phyloP scores from a whole-genome alignment of 768 basidiomycete species.

The Cantharellus anzutake region DNA sequence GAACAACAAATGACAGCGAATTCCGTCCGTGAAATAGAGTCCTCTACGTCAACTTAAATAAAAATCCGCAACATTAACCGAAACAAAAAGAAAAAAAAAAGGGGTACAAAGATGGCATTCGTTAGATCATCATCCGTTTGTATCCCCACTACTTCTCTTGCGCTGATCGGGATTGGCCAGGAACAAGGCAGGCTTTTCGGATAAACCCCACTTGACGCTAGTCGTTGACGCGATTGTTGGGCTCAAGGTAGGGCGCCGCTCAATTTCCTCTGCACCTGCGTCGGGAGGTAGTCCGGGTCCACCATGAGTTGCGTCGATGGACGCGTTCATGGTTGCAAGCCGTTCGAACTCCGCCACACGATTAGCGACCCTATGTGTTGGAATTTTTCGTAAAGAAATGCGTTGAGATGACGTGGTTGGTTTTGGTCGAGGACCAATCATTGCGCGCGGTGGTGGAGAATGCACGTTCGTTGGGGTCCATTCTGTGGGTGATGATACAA shows the following conservation, averaged over 20 bases:
- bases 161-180: constrained; percentile 49
- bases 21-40: not conserved
- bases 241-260: not conserved
- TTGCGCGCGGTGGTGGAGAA: not conserved
- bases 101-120: not conserved
- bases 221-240: constrained; percentile 4
- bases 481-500: not conserved
- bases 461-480: not conserved
- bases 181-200: constrained; percentile 41
- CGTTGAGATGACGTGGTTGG: not conserved
- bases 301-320: not conserved
- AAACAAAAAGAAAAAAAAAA: not conserved
- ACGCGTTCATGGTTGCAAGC: constrained; percentile 24
- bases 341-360: constrained; percentile 41
- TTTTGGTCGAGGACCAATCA: not conserved
- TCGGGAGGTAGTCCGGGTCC: not conserved
- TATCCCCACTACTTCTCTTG: not conserved
- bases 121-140: not conserved
- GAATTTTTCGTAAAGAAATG: not conserved
- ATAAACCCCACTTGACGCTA: constrained; percentile 42
- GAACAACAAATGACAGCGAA: not conserved
- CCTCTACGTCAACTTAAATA: not conserved
- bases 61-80: not conserved
- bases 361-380: constrained; percentile 23
- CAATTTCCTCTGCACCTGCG: not conserved